Evolutionary conservation across 2,329 filamentous ascomycete species (phyloP), one percentile per base, ranked within the genome.

Genomic region (Aureobasidium musti): DNA sequence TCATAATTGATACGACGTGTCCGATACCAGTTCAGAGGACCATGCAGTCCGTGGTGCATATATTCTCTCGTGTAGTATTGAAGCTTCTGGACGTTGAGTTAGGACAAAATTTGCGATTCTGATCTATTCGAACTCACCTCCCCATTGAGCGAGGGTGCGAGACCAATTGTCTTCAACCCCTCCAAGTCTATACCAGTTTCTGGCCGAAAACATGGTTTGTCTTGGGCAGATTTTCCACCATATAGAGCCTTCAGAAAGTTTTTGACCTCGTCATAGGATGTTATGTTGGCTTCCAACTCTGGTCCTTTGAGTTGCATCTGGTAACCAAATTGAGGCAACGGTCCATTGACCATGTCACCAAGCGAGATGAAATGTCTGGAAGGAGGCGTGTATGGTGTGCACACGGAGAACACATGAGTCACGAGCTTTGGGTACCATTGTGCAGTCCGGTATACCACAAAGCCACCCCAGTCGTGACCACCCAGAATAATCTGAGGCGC

Each of bases 401-500:
- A 95, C 68, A 97, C 81, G 71, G 86, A 86, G 80, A 97, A 94
- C 68, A 97, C 82, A 72, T 88, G 88, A 45, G 84, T 84, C 70
- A 97, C 81, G 14, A 96, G 81, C 47, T 87, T 79, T 0, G 91
- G 91, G 73, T 92, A 82, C 84, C 87, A 91, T 69, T 90, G 84
- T 17, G 89, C 87, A 67, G 90, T 79, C 65, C 92, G 87, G 83
- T 91, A 96, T 64, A 89, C 88, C 33, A 93, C 82, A 2, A 84
- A 82, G 72, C 91, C 92, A 76, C 94, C 94, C 91, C 94, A 97
- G 79, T 98, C 94, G 79, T 97, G 94, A 8, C 92, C 94, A 57
- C 92, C 92, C 17, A 97, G 84, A 66, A 97, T 88, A 73, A 97
- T 89, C 56, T 77, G 81, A 50, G 75, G 80, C 63, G 81, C 79